Evolutionary conservation across 345 rosid species (phyloP).

Genomic region (Dipteronia dyeriana): DNA sequence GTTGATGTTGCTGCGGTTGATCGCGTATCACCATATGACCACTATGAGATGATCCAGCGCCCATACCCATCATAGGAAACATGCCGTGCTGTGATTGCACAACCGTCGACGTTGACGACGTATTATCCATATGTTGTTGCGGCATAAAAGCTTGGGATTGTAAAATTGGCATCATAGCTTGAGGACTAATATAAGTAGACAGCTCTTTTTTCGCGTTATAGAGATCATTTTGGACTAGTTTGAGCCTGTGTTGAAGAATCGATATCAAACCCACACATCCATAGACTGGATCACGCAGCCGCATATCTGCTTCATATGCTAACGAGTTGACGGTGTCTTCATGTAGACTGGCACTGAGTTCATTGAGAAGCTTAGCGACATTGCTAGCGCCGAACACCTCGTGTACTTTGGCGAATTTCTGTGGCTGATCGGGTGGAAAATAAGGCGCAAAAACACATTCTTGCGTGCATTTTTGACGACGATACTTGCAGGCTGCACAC

Average conservation of each 20-base stretch:
- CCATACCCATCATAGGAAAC: constrained; percentile 58
- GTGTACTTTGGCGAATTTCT: constrained; percentile 59
- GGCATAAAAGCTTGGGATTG: constrained; percentile 32
- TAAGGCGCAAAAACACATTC: constrained; percentile 86
- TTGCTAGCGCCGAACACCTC: constrained; percentile 74
- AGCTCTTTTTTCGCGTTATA: constrained; percentile 59
- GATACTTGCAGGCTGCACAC: constrained; percentile 83
- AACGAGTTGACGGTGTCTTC: constrained; percentile 84
- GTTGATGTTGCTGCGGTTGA: constrained; percentile 34
- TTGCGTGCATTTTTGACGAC: constrained; percentile 70
- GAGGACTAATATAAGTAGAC: constrained; percentile 46
- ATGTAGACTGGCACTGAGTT: constrained; percentile 47
- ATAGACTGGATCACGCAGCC: constrained; percentile 80
- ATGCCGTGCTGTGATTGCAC: constrained; percentile 27
- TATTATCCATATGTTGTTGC: constrained; percentile 36
- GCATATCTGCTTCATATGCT: constrained; percentile 74
- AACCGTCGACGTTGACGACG: constrained; percentile 38
- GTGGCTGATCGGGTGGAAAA: constrained; percentile 76
- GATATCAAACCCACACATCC: constrained; percentile 85
- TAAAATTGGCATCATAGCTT: constrained; percentile 51
- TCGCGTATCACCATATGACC: constrained; percentile 40
- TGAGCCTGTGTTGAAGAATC: constrained; percentile 63
- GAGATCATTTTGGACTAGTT: constrained; percentile 52
- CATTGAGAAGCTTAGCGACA: constrained; percentile 70
- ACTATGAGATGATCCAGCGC: constrained; percentile 30